Conservation (phyloP, 2,329 filamentous ascomycete species). For the Neopestalotiopsis sp. region DNA sequence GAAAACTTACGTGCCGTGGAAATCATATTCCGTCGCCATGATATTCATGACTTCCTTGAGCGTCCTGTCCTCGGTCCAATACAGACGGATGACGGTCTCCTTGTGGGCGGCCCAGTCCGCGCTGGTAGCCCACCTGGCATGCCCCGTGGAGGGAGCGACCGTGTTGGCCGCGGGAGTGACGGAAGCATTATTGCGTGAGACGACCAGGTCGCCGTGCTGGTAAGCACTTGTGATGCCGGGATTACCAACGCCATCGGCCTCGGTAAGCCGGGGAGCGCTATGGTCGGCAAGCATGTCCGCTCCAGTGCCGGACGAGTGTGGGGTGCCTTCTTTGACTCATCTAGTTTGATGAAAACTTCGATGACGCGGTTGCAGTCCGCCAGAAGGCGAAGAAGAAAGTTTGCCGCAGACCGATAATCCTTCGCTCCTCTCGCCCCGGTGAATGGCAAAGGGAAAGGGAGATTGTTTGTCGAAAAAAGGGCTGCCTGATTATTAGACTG, state of each 20-base stretch:
- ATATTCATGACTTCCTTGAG: slow-evolving; percentile 27
- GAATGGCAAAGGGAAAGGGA: background rate
- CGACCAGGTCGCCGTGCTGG: background rate
- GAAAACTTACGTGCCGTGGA: slow-evolving; percentile 27
- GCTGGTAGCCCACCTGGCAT: slow-evolving; percentile 22
- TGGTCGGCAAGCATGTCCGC: slow-evolving; percentile 1
- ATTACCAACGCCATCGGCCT: background rate
- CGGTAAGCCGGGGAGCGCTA: background rate
- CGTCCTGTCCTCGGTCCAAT: slow-evolving; percentile 27
- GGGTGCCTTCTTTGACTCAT: background rate
- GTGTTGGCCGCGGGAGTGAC: background rate
- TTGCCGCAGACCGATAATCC: background rate
- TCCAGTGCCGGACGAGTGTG: background rate
- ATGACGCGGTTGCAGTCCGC: background rate
- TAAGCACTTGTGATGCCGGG: background rate
- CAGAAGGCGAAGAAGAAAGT: background rate
- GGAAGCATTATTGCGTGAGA: background rate
- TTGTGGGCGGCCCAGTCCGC: slow-evolving; percentile 27
- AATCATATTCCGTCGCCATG: slow-evolving; percentile 27
- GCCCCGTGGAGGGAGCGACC: background rate
- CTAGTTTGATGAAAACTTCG: background rate
- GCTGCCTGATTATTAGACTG: background rate
- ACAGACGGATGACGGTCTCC: slow-evolving; percentile 26
- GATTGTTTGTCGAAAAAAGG: no score
- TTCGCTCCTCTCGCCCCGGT: background rate